These are phyloP conservation scores for Sphagnum tenellum DNA, from an alignment of 225 moss, liverwort and hornwort species.

Conservation along the genomic window DNA sequence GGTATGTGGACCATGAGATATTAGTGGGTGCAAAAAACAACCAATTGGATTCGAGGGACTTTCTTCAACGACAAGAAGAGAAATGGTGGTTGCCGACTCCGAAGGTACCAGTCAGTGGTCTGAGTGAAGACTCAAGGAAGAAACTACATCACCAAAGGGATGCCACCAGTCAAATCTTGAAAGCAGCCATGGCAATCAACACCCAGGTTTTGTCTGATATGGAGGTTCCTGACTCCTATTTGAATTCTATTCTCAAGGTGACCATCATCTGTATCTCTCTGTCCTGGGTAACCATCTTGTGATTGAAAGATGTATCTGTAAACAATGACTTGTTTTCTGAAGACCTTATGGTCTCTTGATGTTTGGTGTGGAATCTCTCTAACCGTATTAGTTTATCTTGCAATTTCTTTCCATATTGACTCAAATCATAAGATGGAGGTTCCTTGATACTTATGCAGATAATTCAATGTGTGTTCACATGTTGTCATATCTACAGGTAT, in stretches of 20 bases:
- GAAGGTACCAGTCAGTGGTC: conserved; percentile 77
- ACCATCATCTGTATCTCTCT: neutral
- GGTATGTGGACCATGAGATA: conserved; percentile 91
- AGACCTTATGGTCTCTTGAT: too few species aligned
- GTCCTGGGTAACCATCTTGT: too few species aligned
- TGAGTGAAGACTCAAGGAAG: conserved; percentile 68
- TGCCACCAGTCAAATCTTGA: conserved; percentile 77
- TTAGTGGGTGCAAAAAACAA: conserved; percentile 59
- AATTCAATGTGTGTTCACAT: too few species aligned
- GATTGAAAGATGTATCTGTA: too few species aligned
- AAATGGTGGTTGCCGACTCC: conserved; percentile 99
- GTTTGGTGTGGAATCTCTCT: too few species aligned
- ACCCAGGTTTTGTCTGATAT: conserved; percentile 79
- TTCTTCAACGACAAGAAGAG: conserved; percentile 91
- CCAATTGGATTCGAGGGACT: conserved; percentile 26
- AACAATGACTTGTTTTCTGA: too few species aligned
- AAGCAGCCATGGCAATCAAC: conserved; percentile 98
- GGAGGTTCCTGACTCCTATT: conserved; percentile 77
- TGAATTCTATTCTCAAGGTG: conserved; percentile 89
- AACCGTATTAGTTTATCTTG: too few species aligned
- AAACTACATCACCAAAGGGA: conserved; percentile 71
- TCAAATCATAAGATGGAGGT: neutral
- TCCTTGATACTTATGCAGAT: too few species aligned
- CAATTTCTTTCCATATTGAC: neutral
- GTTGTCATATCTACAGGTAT: neutral